Base-by-base conservation (phyloP, 768 basidiomycete genomes). In the Leccinum incarnatum region DNA sequence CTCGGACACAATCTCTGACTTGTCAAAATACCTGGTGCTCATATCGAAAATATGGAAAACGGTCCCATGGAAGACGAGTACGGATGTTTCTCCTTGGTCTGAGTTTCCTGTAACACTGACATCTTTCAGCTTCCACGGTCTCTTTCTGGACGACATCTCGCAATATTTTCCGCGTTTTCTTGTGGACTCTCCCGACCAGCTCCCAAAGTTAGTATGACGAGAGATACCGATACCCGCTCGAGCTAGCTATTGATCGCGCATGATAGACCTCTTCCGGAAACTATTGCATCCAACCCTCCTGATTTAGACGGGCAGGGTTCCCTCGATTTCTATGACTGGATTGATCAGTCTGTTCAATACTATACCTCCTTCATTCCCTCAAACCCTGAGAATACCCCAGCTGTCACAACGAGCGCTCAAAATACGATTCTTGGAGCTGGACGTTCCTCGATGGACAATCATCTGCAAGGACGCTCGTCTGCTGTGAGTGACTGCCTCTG, bases 211-310 rank as follows among this genome's bases (percentile, higher is more conserved):
- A 54, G 61, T 48, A 30, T 2, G 37, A 19, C 15, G 30, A 25
- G 14, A 37, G 7, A 1, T 9, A n/a, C 1, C 48, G 17, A 6
- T 5, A 17, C 15, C n/a, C 8, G 3, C 8, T 14, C 10, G 15
- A 5, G 11, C 40, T 59, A 37, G 37, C 37, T 37, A 37, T 63
- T 32, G 8, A 65, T 19, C 0, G 1, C 11, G 15, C 11, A 2
- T 11, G 11, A 29, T 23, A 67, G 64, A 6, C 11, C 32, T 14
- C 49, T 47, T 34, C 54, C 42, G 9, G 54, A 1, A 19, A 6
- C 7, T 17, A 8, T 11, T 25, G 1, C 9, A 10, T 2, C 19
- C n/a, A 2, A 12, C 12, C 1, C 19, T 30, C 4, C 48, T 36
- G 0, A 12, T 11, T 7, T 1, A 2, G 36, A 45, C n/a, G 3